These are phyloP conservation scores for Globisporangium ultimum DNA, from an alignment of 352 stramenopile genomes.

Conservation along the genomic window DNA sequence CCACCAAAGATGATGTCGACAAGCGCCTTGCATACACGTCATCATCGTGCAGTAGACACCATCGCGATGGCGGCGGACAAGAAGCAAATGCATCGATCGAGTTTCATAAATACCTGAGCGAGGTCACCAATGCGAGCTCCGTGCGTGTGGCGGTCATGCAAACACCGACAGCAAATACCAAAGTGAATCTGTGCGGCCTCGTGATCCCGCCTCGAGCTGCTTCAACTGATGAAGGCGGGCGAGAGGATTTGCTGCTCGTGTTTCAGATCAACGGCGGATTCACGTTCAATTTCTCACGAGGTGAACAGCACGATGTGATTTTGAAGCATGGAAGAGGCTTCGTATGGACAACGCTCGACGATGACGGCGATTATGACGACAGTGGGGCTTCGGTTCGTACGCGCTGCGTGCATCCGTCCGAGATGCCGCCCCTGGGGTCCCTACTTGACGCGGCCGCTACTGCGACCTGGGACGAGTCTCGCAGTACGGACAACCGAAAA, in stretches of 20 bases:
- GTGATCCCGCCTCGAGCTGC: not conserved
- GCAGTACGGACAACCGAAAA: not conserved
- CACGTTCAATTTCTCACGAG: not conserved
- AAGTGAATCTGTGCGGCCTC: not conserved
- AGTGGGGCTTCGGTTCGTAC: not conserved
- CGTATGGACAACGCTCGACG: not conserved
- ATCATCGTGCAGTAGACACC: not conserved
- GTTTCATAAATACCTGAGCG: conserved; percentile 1
- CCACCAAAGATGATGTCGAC: too few relatives aligned
- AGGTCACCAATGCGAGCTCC: not conserved
- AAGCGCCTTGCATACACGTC: too few relatives aligned
- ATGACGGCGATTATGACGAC: not conserved
- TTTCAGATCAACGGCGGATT: not conserved
- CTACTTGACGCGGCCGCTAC: not conserved
- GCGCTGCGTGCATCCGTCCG: not conserved
- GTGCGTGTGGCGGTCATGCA: conserved; percentile 4
- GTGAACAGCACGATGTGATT: not conserved
- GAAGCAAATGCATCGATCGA: not conserved
- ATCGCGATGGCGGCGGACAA: not conserved
- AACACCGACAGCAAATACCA: conserved; percentile 1
- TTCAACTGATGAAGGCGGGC: too few relatives aligned
- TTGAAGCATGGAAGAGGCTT: not conserved
- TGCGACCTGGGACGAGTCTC: not conserved
- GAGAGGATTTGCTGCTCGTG: too few relatives aligned
- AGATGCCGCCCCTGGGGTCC: not conserved